These are phyloP conservation scores for Amanita inopinata DNA, from an alignment of 768 basidiomycete genomes.

Conservation along the genomic window DNA sequence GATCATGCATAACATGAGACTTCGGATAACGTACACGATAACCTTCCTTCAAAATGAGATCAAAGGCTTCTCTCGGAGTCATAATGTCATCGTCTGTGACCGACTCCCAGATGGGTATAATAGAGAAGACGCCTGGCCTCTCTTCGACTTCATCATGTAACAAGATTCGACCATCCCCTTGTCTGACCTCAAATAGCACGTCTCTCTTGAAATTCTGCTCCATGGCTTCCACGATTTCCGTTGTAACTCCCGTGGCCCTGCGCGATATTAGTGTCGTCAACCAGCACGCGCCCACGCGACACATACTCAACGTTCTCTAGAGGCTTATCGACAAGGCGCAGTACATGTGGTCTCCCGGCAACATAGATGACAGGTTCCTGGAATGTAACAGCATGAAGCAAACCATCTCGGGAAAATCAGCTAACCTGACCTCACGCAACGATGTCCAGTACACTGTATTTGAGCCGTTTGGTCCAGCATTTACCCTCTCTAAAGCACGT, in stretches of 20 bases:
- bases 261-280: neutral
- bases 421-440: constrained; percentile 60
- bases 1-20: neutral
- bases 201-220: constrained; percentile 83
- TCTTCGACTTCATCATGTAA: constrained; percentile 96
- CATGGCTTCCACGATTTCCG: constrained; percentile 85
- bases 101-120: constrained; percentile 93
- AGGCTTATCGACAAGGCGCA: constrained; percentile 80
- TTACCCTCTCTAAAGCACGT: constrained; percentile 66
- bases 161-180: constrained; percentile 67
- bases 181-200: constrained; percentile 70
- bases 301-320: constrained; percentile 91
- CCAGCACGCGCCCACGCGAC: neutral
- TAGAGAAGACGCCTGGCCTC: constrained; percentile 77
- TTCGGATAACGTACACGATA: constrained; percentile 44
- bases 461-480: constrained; percentile 68
- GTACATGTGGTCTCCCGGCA: constrained; percentile 78
- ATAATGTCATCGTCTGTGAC: constrained; percentile 74
- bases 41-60: constrained; percentile 65
- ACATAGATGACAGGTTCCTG: constrained; percentile 93
- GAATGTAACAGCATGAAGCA: constrained; percentile 7
- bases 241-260: constrained; percentile 91
- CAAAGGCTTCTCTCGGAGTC: constrained; percentile 78
- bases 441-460: constrained; percentile 91
- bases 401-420: neutral